Base-by-base conservation (phyloP, 257 asterid species). In the Lantana camara region DNA sequence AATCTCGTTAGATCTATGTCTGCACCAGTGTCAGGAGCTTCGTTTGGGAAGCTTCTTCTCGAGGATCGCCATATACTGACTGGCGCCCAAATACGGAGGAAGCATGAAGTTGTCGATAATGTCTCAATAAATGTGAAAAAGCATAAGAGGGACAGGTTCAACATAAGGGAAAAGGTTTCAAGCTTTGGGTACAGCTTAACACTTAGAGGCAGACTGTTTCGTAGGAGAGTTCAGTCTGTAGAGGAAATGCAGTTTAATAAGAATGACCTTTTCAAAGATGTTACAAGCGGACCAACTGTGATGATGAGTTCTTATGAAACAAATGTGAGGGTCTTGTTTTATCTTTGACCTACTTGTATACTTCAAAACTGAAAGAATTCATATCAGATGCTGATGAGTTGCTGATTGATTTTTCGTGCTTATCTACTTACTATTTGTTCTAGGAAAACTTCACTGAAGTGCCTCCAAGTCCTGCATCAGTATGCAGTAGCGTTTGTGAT, bases 11-110 rank as follows among this genome's bases (percentile, higher is more conserved):
- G 96, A 64, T 89, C 96, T 59, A 58, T 86, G 80, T 86, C 96
- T 8, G 95, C 95, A 30, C 96, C 96, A 16, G 89, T 89, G 50
- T 77, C 93, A 13, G 91, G 88, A 60, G 76, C 93, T 11, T 82
- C 96, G 16, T 84, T 89, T 29, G 96, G 96, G 49, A 86, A 86
- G 83, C 95, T 89, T 60, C 96, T 89, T 35, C 84, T 89, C 16
- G 90, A 89, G 80, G 96, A 89, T 70, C 81, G 90, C 21, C 85
- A 89, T 66, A 68, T 86, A 41, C 46, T 82, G 64, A 89, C 96
- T 2, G 95, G 96, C 41, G 96, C 89, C 34, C 95, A 84, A 49
- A 81, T 84, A 53, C 77, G 94, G 73, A 84, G 94, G 80, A 82
- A 86, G 70, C 93, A 80, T 46, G 94, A 84, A 81, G 82, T 67